Evolutionary conservation across 2,329 filamentous ascomycete species (phyloP).

Genomic region (Ceratocystis papillata): DNA sequence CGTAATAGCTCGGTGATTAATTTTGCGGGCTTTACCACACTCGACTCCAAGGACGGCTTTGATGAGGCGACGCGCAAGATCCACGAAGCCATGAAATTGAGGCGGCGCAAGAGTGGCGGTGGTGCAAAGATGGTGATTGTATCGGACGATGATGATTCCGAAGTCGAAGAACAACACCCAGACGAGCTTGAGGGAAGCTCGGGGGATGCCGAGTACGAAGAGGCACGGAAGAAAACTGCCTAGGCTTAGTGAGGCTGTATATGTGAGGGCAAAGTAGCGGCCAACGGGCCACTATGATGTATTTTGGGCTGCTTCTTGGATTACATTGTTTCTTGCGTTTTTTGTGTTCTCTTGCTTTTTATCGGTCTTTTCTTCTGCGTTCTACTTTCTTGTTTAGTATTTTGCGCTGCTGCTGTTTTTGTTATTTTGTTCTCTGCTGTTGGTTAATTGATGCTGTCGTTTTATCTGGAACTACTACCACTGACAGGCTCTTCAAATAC

Average conservation of each 20-base stretch:
- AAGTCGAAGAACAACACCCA: slow-evolving; percentile 33
- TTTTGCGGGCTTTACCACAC: slow-evolving; percentile 48
- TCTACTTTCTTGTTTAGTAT: background rate
- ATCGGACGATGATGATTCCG: slow-evolving; percentile 35
- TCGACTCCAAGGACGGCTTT: slow-evolving; percentile 59
- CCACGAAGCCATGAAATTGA: slow-evolving; percentile 64
- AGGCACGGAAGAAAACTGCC: slow-evolving; percentile 36
- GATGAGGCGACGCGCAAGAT: slow-evolving; percentile 79
- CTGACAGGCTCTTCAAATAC: background rate
- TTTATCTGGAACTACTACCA: background rate
- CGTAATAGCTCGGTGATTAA: slow-evolving; percentile 31
- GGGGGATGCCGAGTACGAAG: slow-evolving; percentile 36
- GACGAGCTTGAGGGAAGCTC: slow-evolving; percentile 35
- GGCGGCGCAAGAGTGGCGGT: slow-evolving; percentile 46
- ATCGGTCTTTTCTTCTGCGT: background rate
- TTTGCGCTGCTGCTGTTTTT: background rate
- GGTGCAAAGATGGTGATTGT: slow-evolving; percentile 31
- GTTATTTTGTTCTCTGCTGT: background rate
- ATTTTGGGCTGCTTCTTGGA: slow-evolving; percentile 6
- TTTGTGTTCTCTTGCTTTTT: background rate
- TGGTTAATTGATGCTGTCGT: slow-evolving; percentile 2
- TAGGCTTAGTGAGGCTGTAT: background rate
- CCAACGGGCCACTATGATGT: background rate
- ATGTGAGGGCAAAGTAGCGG: background rate
- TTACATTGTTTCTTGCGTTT: background rate